Conservation (phyloP, 768 basidiomycete genomes). For the Collybiopsis confluens region DNA sequence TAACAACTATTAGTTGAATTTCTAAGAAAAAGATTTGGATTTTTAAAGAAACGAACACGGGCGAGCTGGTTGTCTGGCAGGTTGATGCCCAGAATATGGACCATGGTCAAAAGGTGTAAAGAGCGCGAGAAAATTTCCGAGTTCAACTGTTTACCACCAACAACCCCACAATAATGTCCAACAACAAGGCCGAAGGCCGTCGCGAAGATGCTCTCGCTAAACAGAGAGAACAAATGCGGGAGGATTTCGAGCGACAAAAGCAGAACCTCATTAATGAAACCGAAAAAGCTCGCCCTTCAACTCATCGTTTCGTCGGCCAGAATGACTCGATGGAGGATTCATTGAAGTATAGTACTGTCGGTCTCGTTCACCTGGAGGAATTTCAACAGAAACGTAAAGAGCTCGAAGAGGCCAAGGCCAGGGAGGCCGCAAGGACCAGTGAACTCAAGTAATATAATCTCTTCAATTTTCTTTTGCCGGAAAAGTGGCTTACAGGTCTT, state of each 20-base stretch:
- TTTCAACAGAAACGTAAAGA: slow-evolving; percentile 88
- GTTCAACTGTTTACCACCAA: slow-evolving; percentile 6
- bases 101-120: slow-evolving; percentile 39
- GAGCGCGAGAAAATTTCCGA: slow-evolving; percentile 2
- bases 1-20: not conserved
- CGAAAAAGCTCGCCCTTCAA: slow-evolving; percentile 85
- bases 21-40: not conserved
- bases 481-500: slow-evolving; percentile 64
- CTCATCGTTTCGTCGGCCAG: slow-evolving; percentile 89
- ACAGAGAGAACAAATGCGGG: slow-evolving; percentile 73
- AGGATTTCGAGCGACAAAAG: slow-evolving; percentile 80
- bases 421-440: slow-evolving; percentile 80
- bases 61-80: slow-evolving; percentile 73
- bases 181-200: slow-evolving; percentile 76
- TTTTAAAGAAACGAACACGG: slow-evolving; percentile 48
- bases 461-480: slow-evolving; percentile 12
- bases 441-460: slow-evolving; percentile 85
- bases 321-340: slow-evolving; percentile 93
- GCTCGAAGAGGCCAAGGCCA: slow-evolving; percentile 85
- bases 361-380: slow-evolving; percentile 86
- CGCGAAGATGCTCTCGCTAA: slow-evolving; percentile 84
- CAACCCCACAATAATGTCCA: slow-evolving; percentile 53
- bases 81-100: slow-evolving; percentile 84
- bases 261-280: slow-evolving; percentile 82
- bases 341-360: slow-evolving; percentile 87